Evolutionary conservation across 495 filamentous ascomycete genomes (phyloP).

Genomic region (Trichoderma reesei): DNA sequence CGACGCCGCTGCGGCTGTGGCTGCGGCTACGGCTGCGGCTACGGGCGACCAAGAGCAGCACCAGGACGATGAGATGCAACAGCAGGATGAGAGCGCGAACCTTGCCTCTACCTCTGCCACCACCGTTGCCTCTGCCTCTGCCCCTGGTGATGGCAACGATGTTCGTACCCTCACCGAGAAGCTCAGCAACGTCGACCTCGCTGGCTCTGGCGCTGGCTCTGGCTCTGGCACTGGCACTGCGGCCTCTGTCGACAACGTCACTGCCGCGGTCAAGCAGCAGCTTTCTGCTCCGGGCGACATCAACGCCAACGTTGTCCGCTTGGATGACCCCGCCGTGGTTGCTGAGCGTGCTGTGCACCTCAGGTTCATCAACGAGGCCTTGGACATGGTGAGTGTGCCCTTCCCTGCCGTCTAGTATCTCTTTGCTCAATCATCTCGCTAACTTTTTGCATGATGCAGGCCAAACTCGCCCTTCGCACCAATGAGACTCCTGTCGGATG

Average conservation of each 20-base stretch:
- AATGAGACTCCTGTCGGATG: constrained; percentile 96
- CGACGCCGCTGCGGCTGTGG: too few species aligned
- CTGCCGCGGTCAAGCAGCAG: neutral
- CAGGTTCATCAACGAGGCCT: constrained; percentile 59
- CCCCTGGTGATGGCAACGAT: too few species aligned
- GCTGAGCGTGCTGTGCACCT: constrained; percentile 14
- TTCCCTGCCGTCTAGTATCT: neutral
- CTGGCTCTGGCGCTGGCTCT: neutral
- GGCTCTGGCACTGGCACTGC: too few species aligned
- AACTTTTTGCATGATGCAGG: constrained; percentile 34
- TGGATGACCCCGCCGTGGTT: neutral
- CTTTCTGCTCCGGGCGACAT: neutral
- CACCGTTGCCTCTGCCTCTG: too few species aligned
- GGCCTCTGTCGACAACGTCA: too few species aligned
- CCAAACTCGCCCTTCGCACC: constrained; percentile 63
- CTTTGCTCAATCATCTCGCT: neutral
- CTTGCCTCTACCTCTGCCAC: too few species aligned
- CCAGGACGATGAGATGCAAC: too few species aligned
- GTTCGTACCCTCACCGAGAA: neutral
- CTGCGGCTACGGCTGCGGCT: too few species aligned
- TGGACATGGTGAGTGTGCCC: constrained; percentile 49
- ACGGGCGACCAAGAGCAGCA: too few species aligned
- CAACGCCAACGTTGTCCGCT: neutral
- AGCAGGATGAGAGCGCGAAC: too few species aligned
- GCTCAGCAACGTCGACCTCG: neutral